Base-by-base conservation (phyloP, 1,284 basidiomycete species). In the Melanopsichium pennsylvanicum region DNA sequence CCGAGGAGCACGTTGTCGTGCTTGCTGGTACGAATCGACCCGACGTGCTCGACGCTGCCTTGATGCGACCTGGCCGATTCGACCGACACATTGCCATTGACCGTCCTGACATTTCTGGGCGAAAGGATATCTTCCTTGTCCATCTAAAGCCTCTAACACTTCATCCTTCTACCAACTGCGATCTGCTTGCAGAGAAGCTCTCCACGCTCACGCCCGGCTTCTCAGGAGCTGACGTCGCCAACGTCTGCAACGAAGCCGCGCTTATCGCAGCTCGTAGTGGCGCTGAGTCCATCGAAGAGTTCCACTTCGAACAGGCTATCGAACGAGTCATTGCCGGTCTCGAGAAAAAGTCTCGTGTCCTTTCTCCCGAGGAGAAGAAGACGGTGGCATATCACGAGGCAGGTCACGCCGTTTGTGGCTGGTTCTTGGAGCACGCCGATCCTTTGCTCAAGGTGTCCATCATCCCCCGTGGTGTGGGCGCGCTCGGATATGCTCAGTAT, bases 381-480 rank as follows among this genome's bases (percentile, higher is more conserved):
- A 97, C 92, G 0, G 95, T 98, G 27, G 96, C 96, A 3, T 97
- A 98, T 82, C 96, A 98, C 82, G 96, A 99, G 85, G 96, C 96
- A 27, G 96, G 95, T 1, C 95, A 99, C 83, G 95, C 96, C 21
- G 89, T 98, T 42, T 95, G 92, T 78, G 95, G 95, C 16, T 98
- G 96, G 95, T 97, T 92, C 86, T 83, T 97, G 70, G 93, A 97
- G 84, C 91, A 95, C 73, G 95, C 95, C 48, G 93, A 97, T 82
- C 96, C 96, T 32, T 83, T 98, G 44, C 87, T 97, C 70, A 97
- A 97, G 84, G 95, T 99, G 50, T 97, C 93, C 80, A 98, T 99
- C 82, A 97, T 98, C 60, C 95, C 95, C 37, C 88, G 95, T 71
- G 96, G 95, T 49, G 90, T 93, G 50, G 95, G 94, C 32, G 93